phyloP scores from a whole-genome alignment of 257 asterid species.

The Solanum ossicruentum region DNA sequence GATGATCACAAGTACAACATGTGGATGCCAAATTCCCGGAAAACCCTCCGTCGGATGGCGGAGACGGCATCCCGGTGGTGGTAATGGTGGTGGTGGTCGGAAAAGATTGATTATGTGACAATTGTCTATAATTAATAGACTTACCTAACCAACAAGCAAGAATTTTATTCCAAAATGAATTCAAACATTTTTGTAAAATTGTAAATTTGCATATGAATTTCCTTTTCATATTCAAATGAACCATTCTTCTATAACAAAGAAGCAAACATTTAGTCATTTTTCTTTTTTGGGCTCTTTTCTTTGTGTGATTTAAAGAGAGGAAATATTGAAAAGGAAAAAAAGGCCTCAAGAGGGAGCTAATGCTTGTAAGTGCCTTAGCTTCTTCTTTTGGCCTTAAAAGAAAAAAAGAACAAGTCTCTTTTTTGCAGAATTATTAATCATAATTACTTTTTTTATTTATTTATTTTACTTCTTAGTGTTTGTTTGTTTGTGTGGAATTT shows the following conservation, averaged over 20 bases:
- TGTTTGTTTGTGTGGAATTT: background rate
- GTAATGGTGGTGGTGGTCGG: background rate
- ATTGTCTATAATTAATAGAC: slow-evolving; percentile 31
- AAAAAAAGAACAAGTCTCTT: background rate
- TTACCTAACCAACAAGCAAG: slow-evolving; percentile 51
- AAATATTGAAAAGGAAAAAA: background rate
- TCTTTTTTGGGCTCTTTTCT: too few species aligned
- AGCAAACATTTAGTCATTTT: background rate
- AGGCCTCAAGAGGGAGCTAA: background rate
- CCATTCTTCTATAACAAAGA: slow-evolving; percentile 1
- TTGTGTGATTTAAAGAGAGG: background rate
- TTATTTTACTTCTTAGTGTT: background rate
- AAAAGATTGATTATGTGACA: slow-evolving; percentile 8
- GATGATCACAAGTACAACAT: slow-evolving; percentile 5
- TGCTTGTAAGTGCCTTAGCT: background rate
- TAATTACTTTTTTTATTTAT: background rate
- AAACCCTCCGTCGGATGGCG: background rate
- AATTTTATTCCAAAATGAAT: slow-evolving; percentile 39
- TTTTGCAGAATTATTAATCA: background rate
- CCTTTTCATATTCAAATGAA: slow-evolving; percentile 27
- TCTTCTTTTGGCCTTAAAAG: background rate
- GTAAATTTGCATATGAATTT: slow-evolving; percentile 43
- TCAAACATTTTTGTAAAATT: slow-evolving; percentile 26
- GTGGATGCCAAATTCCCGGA: background rate
- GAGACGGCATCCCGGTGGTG: background rate